Evolutionary conservation across 805 yeast genomes (phyloP).

Genomic region (Candida verbasci): DNA sequence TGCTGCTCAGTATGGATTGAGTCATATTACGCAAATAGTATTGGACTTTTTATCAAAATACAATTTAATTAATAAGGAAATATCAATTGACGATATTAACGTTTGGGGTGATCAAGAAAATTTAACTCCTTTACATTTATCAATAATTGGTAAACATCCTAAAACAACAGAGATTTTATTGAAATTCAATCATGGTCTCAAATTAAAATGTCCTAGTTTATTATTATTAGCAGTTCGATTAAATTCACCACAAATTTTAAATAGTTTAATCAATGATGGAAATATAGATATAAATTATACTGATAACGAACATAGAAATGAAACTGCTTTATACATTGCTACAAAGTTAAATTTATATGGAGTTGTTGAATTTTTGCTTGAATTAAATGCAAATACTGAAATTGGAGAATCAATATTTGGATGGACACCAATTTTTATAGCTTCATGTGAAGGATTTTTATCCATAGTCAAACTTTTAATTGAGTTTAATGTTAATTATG

Average conservation of each 20-base stretch:
- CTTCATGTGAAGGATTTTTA: conserved; percentile 78
- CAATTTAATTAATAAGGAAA: conserved; percentile 47
- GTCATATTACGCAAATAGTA: conserved; percentile 54
- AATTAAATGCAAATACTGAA: conserved; percentile 66
- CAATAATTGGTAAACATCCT: conserved; percentile 82
- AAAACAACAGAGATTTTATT: conserved; percentile 62
- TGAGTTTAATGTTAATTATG: conserved; percentile 48
- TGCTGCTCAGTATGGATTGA: conserved; percentile 81
- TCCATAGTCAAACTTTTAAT: conserved; percentile 55
- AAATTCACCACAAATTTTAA: conserved; percentile 53
- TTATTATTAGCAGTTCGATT: conserved; percentile 66
- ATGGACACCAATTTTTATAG: conserved; percentile 91
- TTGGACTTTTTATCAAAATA: conserved; percentile 55
- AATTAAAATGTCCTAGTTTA: conserved; percentile 51
- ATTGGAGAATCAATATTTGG: conserved; percentile 75
- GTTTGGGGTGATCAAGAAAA: conserved; percentile 78
- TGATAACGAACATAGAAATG: conserved; percentile 54
- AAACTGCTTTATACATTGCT: conserved; percentile 82
- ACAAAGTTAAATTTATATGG: conserved; percentile 55
- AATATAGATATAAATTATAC: conserved; percentile 63
- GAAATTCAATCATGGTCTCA: conserved; percentile 33
- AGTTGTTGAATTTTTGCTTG: conserved; percentile 52
- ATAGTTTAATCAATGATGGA: conserved; percentile 47
- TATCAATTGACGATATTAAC: conserved; percentile 51
- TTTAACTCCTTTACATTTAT: conserved; percentile 76